Evolutionary conservation across 1,139 yeast genomes (phyloP).

Genomic region (Yamadazyma taylorii): DNA sequence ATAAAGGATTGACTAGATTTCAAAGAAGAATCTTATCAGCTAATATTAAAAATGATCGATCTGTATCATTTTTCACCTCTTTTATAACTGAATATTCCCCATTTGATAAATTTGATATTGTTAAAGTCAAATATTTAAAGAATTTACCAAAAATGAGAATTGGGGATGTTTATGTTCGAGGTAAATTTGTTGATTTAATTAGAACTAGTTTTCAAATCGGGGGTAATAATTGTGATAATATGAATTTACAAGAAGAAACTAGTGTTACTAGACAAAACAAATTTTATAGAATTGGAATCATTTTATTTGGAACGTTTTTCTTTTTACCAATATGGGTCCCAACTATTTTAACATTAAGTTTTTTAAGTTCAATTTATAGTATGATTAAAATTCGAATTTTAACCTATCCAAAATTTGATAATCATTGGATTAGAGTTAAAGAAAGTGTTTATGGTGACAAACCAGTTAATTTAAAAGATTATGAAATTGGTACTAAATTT

Average conservation of each 20-base stretch:
- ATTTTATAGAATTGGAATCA: conserved; percentile 28
- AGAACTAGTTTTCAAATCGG: conserved; percentile 23
- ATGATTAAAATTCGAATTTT: conserved; percentile 31
- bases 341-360: conserved; percentile 43
- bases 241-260: conserved; percentile 41
- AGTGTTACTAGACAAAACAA: conserved; percentile 33
- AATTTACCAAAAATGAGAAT: conserved; percentile 35
- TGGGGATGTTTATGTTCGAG: conserved; percentile 38
- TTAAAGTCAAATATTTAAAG: conserved; percentile 41
- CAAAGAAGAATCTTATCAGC: conserved; percentile 61
- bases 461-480: conserved; percentile 35
- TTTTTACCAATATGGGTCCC: conserved; percentile 57
- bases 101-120: conserved; percentile 42
- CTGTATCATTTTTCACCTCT: conserved; percentile 56
- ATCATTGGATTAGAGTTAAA: conserved; percentile 38
- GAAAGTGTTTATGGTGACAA: conserved; percentile 34
- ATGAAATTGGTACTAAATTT: conserved; percentile 30
- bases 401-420: conserved; percentile 21
- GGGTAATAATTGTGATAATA: conserved; percentile 7
- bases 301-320: conserved; percentile 31
- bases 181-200: conserved; percentile 57
- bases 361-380: conserved; percentile 38
- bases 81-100: conserved; percentile 52
- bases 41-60: conserved; percentile 72
- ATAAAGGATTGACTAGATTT: conserved; percentile 57